Evolutionary conservation across 306 rosid species (phyloP), one percentile per base, ranked within the genome.

Genomic region (Canavalia gladiata): DNA sequence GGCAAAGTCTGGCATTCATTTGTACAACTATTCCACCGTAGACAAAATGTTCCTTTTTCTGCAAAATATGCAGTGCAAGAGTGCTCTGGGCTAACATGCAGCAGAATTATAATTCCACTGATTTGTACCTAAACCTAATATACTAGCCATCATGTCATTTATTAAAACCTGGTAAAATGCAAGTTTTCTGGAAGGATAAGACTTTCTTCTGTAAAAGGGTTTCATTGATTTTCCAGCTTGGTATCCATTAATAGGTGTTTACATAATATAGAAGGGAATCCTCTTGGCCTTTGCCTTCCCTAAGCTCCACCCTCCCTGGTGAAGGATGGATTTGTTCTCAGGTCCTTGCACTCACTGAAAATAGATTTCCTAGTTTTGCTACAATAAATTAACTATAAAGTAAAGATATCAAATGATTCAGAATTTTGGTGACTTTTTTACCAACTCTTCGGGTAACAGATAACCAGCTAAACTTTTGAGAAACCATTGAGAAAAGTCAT

Each of bases 161-260:
- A 45, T 58, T 74, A 60, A 75, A 59, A 31, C 10, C 12, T 13
- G 69, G 43, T 43, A 75, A 50, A 58, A 39, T 74, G 78, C 4
- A 39, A 39, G 8, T 6, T 41, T 73, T 41, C 66, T 39, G 66
- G 51, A 73, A 25, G 3, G 12, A 73, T 37, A 4, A 55, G 54
- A 68, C 28, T 41, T 2, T 74, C 42, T 30, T 56, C 31, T 6
- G 2, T 30, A 29, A 57, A 58, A 59, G 31, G n/a, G 54, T 11
- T 74, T 74, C 46, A 4, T 9, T 57, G 50, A 74, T 28, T 72
- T 52, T 72, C 31, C 50, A 13, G n/a, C 34, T 25, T 18, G 50
- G 4, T 25, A 10, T 35, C 51, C 65, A 52, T 52, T 10, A 54
- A 37, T 3, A 29, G 5, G 58, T 63, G 43, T 46, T 18, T 69